Conservation (phyloP, 2,329 filamentous ascomycete genomes). For the Paradendryphiella salina region DNA sequence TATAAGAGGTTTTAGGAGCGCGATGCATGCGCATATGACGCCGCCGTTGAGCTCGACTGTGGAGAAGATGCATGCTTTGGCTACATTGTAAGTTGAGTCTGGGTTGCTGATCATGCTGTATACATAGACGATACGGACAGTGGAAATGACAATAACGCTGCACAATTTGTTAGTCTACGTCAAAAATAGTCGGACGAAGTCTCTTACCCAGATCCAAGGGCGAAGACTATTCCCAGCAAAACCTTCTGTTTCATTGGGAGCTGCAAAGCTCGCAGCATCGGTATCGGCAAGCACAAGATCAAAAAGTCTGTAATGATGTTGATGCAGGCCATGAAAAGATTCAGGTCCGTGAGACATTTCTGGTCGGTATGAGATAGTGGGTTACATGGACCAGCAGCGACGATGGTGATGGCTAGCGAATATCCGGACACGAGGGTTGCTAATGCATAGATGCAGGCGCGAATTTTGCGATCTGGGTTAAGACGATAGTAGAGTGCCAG, state of each 20-base stretch:
- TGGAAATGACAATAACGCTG: constrained; percentile 24
- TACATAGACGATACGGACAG: constrained; percentile 27
- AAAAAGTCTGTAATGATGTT: constrained; percentile 45
- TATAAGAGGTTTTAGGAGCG: constrained; percentile 23
- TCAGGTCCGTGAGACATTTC: constrained; percentile 23
- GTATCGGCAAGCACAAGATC: constrained; percentile 37
- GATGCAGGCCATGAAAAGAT: constrained; percentile 27
- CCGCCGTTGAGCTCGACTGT: constrained; percentile 25
- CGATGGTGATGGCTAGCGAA: constrained; percentile 22
- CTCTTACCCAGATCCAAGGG: constrained; percentile 30
- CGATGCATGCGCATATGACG: constrained; percentile 23
- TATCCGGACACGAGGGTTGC: constrained; percentile 21
- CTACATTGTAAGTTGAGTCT: constrained; percentile 26
- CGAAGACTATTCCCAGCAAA: constrained; percentile 35
- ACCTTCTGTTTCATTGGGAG: constrained; percentile 34
- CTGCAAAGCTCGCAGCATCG: constrained; percentile 27
- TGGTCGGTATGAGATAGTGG: constrained; percentile 14
- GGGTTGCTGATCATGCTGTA: constrained; percentile 21
- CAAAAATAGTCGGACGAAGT: not conserved
- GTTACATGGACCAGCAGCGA: constrained; percentile 25
- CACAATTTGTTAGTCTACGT: not conserved
- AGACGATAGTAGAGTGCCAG: constrained; percentile 27
- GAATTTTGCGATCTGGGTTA: constrained; percentile 14
- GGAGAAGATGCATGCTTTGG: constrained; percentile 23
- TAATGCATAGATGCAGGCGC: constrained; percentile 18